Evolutionary conservation across 192 early-diverging fungal species (phyloP), one percentile per base, ranked within the genome.

Genomic region (Backusella westeae): DNA sequence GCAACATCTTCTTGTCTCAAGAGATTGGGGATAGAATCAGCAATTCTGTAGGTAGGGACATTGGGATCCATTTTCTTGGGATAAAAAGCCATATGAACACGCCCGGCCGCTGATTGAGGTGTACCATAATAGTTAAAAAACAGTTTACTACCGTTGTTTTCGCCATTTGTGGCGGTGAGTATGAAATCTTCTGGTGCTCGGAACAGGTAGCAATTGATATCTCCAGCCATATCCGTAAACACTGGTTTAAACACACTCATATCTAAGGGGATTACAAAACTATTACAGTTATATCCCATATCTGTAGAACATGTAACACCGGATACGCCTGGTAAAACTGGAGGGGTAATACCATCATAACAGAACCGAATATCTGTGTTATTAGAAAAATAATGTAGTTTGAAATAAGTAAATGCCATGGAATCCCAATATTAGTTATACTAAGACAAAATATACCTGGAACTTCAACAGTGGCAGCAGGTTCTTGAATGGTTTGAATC

Each of bases 311-410:
- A 80, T 9, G 52, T 41, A 4, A 80, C 34, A 49, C 44, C 38
- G 3, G 67, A 52, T 23, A 52, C 29, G n/a, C 49, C 52, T 15
- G 53, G 23, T 17, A 21, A 17, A 4, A 41, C 4, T 36, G 69
- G 67, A 2, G 41, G 36, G 4, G 34, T 1, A 34, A 75, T 77
- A 36, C 80, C 80, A 71, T 81, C 80, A 46, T 74, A 81, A 44
- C 80, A 81, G 72, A 81, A 81, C 3, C 80, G 75, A 41, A 81
- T 59, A 77, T 81, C 80, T 76, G 26, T 9, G 19, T 46, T 67
- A 75, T 65, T 36, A 53, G 7, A 53, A 71, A 14, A 6, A 38
- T 5, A 23, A 10, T 23, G 5, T 12, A 1, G 3, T 2, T 66
- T 36, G 12, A 23, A 69, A 53, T 29, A 38, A 69, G 44, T 42